These are phyloP conservation scores for Oryza rufipogon DNA, from an alignment of 176 grass and related monocot genomes.

Conservation along the genomic window DNA sequence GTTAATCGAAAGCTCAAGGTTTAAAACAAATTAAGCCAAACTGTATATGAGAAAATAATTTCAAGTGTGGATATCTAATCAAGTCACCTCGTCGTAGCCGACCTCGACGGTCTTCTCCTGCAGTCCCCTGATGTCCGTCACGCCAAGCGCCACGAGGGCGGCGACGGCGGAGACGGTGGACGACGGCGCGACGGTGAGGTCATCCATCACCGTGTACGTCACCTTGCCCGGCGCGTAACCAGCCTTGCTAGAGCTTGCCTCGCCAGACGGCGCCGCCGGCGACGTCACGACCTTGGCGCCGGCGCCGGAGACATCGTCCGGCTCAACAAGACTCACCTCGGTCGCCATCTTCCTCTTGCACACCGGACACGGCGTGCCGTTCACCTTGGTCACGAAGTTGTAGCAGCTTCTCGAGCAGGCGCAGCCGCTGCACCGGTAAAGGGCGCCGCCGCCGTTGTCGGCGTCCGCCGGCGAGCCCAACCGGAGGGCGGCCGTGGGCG, in stretches of 20 bases:
- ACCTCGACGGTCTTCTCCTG: slow-evolving; percentile 45
- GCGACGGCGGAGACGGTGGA: slow-evolving; percentile 42
- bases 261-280: background rate
- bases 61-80: too few species aligned
- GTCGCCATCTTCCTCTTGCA: too few species aligned
- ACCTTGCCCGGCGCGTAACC: background rate
- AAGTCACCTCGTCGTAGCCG: background rate
- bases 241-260: too few species aligned
- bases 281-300: background rate
- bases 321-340: too few species aligned
- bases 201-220: slow-evolving; percentile 52
- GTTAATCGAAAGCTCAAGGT: too few species aligned
- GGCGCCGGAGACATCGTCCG: background rate
- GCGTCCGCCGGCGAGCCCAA: too few species aligned
- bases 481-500: background rate
- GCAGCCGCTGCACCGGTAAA: background rate
- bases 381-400: background rate
- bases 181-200: slow-evolving; percentile 50
- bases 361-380: slow-evolving; percentile 11
- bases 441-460: background rate
- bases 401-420: background rate
- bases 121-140: slow-evolving; percentile 33
- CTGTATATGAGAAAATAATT: too few species aligned
- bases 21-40: too few species aligned
- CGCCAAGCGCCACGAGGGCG: slow-evolving; percentile 26